Conservation (phyloP, 352 stramenopile genomes). For the Pythium brachiatum region DNA sequence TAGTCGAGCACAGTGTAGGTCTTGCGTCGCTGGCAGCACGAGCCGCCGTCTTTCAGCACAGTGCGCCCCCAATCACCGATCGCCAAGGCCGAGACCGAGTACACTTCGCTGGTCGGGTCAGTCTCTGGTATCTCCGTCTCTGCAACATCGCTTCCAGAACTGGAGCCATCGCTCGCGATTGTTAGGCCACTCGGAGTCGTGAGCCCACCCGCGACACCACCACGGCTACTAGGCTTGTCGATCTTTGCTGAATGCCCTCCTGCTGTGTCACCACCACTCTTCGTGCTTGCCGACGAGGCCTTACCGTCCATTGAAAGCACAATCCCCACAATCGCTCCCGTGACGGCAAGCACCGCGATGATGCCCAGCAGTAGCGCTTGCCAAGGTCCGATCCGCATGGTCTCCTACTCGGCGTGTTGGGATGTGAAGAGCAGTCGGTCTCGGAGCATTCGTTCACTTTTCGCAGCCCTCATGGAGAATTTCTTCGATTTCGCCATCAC, state of each 20-base stretch:
- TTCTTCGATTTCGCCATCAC: constrained; percentile 7
- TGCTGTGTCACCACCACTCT: neutral
- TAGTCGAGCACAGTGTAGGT: constrained; percentile 29
- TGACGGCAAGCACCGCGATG: constrained; percentile 17
- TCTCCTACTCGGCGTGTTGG: neutral
- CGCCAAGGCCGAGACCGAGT: constrained; percentile 33
- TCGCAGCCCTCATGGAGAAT: neutral
- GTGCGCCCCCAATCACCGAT: constrained; percentile 47
- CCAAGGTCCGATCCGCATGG: constrained; percentile 13
- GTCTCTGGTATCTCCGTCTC: constrained; percentile 23
- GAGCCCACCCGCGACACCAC: neutral
- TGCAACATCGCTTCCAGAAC: constrained; percentile 5
- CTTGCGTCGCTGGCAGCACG: constrained; percentile 36
- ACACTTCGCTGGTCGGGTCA: constrained; percentile 29
- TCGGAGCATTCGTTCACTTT: neutral
- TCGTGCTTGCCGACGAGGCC: neutral
- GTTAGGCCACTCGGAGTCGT: neutral
- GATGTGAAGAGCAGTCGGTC: neutral
- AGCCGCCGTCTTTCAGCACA: constrained; percentile 31
- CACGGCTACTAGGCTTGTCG: neutral
- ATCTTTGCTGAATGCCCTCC: neutral
- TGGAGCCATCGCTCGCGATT: neutral
- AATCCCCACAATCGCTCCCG: constrained; percentile 20
- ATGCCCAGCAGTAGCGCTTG: constrained; percentile 16
- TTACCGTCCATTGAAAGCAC: constrained; percentile 17